Evolutionary conservation across 768 basidiomycete genomes (phyloP), one percentile per base, ranked within the genome.

Genomic region (Boletus rubropictus): DNA sequence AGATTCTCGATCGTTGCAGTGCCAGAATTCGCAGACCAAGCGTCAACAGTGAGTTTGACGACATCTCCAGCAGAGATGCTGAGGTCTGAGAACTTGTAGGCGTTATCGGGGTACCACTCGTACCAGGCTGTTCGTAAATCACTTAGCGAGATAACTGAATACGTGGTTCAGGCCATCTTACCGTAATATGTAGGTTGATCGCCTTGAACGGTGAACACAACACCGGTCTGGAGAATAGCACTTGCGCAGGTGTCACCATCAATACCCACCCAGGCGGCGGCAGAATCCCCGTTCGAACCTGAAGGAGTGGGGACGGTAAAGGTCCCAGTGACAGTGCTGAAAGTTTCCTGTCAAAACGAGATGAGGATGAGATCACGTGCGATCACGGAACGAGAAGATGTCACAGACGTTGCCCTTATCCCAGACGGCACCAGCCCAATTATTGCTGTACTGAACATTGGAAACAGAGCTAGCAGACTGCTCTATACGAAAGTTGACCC

Each of bases 391-490:
- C n/a, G n/a, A 7, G 25, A 38, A 48, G 7, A 25, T 2, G 10
- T n/a, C 14, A 37, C 51, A 10, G 5, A 53, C 42, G 8, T 24
- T 1, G 36, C 20, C n/a, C n/a, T 33, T 1, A 3, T 1, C 14
- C 41, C 15, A 55, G 17, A 50, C 8, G 24, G 47, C 48, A 3
- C 53, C 53, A 24, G 53, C 53, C 53, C 53, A 54, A 9, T 46
- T 53, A 10, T 0, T 4, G 33, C 33, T 48, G 29, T 48, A 48
- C 35, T 48, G 9, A 27, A 20, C 10, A 14, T 42, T 9, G 34
- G 25, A 38, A 24, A 33, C 5, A 22, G 20, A 4, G n/a, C 32
- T 12, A 2, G 14, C 5, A 17, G 9, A 5, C 7, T 34, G 46
- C 8, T 22, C 35, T 9, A 35, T 14, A 12, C 4, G 17, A 11